A percentile compares a stretch with the other conserved stretches of the same genome.
Conservation (phyloP, 495 filamentous ascomycete species). For the Ascodesmis nigricans region DNA sequence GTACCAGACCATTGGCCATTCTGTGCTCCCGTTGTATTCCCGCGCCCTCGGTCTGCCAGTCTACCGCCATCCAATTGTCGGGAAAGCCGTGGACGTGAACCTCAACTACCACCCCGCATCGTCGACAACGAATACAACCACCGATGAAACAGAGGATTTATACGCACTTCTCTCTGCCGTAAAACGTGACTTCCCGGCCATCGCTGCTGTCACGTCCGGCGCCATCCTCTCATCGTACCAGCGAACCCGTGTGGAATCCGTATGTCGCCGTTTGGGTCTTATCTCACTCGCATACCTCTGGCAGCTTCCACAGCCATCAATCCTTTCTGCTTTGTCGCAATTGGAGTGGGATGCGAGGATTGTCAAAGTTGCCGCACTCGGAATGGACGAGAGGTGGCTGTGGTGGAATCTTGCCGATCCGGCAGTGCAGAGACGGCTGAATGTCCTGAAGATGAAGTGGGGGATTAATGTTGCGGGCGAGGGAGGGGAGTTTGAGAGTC, state of each 20-base stretch:
- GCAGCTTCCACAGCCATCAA: slow-evolving; percentile 47
- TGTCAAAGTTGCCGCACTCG: slow-evolving; percentile 84
- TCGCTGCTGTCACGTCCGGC: slow-evolving; percentile 68
- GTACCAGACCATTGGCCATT: slow-evolving; percentile 94
- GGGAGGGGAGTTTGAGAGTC: slow-evolving; percentile 89
- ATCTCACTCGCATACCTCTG: slow-evolving; percentile 69
- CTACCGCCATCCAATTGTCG: slow-evolving; percentile 51
- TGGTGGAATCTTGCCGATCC: slow-evolving; percentile 56
- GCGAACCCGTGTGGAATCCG: slow-evolving; percentile 76
- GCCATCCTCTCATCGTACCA: slow-evolving; percentile 92
- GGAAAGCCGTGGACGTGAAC: slow-evolving; percentile 40
- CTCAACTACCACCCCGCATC: slow-evolving; percentile 29
- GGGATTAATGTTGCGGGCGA: slow-evolving; percentile 45
- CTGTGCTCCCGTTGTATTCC: slow-evolving; percentile 65
- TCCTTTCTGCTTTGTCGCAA: slow-evolving; percentile 63
- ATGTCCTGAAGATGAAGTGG: slow-evolving; percentile 46
- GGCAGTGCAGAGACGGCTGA: slow-evolving; percentile 31
- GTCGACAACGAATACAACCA: slow-evolving; percentile 1
- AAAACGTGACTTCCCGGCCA: slow-evolving; percentile 41
- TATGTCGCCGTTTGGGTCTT: slow-evolving; percentile 54
- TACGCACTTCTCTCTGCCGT: slow-evolving; percentile 46
- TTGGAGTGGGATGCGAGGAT: slow-evolving; percentile 62
- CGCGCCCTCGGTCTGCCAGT: slow-evolving; percentile 54
- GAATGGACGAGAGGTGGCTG: slow-evolving; percentile 56
- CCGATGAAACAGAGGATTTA: slow-evolving; percentile 77